Conservation (phyloP, 257 asterid species). For the Knoxia roxburghii region DNA sequence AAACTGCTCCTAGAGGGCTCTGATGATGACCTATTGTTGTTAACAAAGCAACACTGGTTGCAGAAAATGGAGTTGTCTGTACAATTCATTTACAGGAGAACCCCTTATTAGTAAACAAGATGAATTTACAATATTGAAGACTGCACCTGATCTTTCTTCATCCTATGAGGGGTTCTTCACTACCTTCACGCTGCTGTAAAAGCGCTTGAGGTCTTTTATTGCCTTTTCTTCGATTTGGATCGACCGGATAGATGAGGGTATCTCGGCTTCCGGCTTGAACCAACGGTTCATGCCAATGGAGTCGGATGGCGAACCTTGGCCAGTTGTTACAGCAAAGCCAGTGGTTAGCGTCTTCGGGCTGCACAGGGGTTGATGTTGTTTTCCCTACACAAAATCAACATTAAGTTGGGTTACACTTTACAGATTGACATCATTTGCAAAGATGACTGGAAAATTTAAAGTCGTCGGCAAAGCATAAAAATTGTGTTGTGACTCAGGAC, state of each 20-base stretch:
- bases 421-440: neutral
- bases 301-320: conserved; percentile 80
- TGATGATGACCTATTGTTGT: neutral
- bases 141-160: neutral
- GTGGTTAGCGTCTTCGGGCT: conserved; percentile 72
- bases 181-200: conserved; percentile 72
- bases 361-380: conserved; percentile 41
- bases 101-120: neutral
- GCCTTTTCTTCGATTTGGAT: conserved; percentile 96
- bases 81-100: conserved; percentile 17
- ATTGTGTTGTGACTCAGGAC: neutral
- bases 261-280: conserved; percentile 77
- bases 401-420: neutral
- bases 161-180: conserved; percentile 64
- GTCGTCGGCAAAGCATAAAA: neutral
- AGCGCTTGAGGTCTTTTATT: conserved; percentile 82
- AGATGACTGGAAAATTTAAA: neutral
- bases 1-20: neutral
- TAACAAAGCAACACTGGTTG: conserved; percentile 2
- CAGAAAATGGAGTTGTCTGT: neutral
- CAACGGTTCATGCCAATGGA: conserved; percentile 62
- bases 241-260: conserved; percentile 71
- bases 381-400: conserved; percentile 37
- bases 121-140: conserved; percentile 5
- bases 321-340: conserved; percentile 64